Percentiles rank a stretch among this genome's conserved stretches.
Evolutionary conservation across 176 grass and related monocot genomes (phyloP).

Genomic region (Poa pratensis): DNA sequence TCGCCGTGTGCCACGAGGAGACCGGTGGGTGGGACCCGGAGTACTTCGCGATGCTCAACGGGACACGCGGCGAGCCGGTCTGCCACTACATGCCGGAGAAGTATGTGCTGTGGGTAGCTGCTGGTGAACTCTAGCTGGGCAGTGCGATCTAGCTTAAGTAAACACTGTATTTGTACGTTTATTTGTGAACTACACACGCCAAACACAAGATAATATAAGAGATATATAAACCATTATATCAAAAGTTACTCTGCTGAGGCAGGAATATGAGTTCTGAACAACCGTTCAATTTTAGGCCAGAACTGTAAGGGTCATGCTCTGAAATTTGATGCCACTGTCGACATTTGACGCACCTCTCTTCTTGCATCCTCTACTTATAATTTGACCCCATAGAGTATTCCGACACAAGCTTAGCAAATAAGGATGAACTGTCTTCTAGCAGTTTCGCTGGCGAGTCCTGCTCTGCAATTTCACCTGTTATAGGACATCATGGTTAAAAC

Average conservation of each 20-base stretch:
- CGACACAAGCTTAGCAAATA: constrained; percentile 28
- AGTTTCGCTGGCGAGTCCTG: constrained; percentile 16
- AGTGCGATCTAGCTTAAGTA: too few species aligned
- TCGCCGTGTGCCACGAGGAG: constrained; percentile 10
- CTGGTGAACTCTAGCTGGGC: neutral
- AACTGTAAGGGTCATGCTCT: neutral
- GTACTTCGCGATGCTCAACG: neutral
- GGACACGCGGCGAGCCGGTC: neutral
- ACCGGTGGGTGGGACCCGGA: neutral
- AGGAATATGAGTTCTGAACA: neutral
- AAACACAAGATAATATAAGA: too few species aligned
- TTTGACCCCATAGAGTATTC: constrained; percentile 36
- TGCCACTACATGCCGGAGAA: constrained; percentile 22
- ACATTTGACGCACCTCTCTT: neutral
- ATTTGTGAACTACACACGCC: too few species aligned
- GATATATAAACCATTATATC: too few species aligned
- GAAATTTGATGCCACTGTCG: neutral
- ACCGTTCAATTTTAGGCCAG: neutral
- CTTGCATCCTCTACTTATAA: neutral
- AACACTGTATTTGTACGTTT: too few species aligned
- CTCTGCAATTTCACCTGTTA: constrained; percentile 44
- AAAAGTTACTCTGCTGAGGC: neutral
- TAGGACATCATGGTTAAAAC: neutral
- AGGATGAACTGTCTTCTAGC: constrained; percentile 23
- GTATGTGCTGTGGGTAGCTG: neutral